Evolutionary conservation across 306 rosid genomes (phyloP).

Genomic region (peach (Prunus persica)): DNA sequence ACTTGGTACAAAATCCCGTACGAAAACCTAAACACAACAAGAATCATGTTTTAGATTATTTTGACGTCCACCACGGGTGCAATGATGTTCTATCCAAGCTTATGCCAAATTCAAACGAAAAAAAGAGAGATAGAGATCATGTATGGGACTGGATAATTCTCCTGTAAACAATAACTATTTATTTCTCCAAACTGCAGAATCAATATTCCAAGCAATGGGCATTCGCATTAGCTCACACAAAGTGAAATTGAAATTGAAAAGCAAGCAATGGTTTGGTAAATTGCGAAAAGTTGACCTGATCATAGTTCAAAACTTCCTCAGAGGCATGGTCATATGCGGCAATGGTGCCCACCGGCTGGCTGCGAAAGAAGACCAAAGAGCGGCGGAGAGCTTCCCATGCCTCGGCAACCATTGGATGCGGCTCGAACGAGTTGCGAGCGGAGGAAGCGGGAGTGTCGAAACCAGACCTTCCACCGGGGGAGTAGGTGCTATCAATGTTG

Average conservation of each 20-base stretch:
- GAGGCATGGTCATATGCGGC: conserved; percentile 83
- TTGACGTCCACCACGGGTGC: neutral
- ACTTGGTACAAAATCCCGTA: conserved; percentile 91
- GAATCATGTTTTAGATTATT: neutral
- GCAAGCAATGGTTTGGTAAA: too few species aligned
- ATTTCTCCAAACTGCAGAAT: neutral
- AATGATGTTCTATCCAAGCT: neutral
- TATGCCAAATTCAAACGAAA: neutral
- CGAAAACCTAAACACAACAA: conserved; percentile 61
- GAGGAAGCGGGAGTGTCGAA: conserved; percentile 75
- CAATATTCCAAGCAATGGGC: neutral
- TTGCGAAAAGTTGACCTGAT: conserved; percentile 69
- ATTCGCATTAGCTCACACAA: neutral
- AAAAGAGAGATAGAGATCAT: neutral
- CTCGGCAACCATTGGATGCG: conserved; percentile 91
- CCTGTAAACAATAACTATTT: neutral
- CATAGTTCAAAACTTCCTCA: conserved; percentile 85
- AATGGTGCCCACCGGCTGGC: conserved; percentile 84
- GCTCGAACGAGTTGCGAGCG: conserved; percentile 82
- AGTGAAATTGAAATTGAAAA: neutral
- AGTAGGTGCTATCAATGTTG: conserved; percentile 52
- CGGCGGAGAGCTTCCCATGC: conserved; percentile 89
- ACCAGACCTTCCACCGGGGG: conserved; percentile 83
- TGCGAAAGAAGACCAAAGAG: conserved; percentile 64
- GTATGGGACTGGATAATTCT: neutral